Base-by-base conservation (phyloP, 1,284 basidiomycete species). In the Cryptococcus sp. region DNA sequence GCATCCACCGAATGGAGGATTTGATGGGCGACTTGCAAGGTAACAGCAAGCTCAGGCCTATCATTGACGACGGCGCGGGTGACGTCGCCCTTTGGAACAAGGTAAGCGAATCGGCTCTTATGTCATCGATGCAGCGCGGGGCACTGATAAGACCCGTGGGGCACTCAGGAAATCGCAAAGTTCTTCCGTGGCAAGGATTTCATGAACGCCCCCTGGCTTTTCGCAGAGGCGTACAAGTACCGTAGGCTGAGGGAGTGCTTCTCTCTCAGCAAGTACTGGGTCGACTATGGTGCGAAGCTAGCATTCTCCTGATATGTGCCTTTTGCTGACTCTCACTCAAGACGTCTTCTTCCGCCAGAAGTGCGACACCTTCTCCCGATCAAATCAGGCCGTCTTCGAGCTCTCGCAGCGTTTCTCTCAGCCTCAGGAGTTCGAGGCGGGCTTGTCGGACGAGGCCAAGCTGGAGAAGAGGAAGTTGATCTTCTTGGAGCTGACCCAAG, bases 41-140 rank as follows among this genome's bases (percentile, higher is more conserved):
- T 1, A 91, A 92, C 70, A 85, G 85, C 11, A 90, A 90, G 72
- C 83, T 91, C 38, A 82, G 91, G 27, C 91, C 89, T 55, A 93
- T 95, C 73, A 81, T 92, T 48, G 94, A 98, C 76, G 94, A 98
- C 71, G 88, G 86, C 60, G 93, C 96, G 73, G 94, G 88, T 25
- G 94, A 98, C 70, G 88, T 98, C 41, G 88, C 93, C 1, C 83
- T 97, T 17, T 98, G 94, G 94, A 98, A 98, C 81, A 96, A 97
- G 79, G 81, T 79, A 64, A 70, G 81, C 22, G 22, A 45, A 4
- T 15, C 16, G 42, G n/a, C 30, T 35, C 13, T 35, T 35, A 35
- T 35, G 13, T 35, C 30, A 35, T 35, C 25, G 25, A 35, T 35
- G 30, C 13, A 35, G 7, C 30, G 30, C 30, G 30, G 30, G 30